phyloP scores from a whole-genome alignment of 805 yeast species.

The Saturnispora halmiae region DNA sequence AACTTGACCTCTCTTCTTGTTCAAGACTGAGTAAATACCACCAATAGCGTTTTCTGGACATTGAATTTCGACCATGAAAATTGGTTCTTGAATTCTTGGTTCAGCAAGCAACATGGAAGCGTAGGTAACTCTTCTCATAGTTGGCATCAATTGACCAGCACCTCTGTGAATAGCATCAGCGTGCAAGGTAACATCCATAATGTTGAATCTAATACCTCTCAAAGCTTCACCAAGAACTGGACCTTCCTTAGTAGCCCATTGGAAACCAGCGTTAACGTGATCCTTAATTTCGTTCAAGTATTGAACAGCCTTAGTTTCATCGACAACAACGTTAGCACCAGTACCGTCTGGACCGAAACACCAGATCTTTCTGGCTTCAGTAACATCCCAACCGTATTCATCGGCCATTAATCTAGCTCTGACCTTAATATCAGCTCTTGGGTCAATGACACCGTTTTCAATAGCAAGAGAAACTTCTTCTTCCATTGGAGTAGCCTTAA shows the following conservation, averaged over 20 bases:
- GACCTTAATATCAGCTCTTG: constrained; percentile 97
- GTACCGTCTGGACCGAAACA: constrained; percentile 99
- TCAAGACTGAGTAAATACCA: constrained; percentile 99
- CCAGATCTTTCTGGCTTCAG: constrained; percentile 99
- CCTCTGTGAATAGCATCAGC: constrained; percentile 99
- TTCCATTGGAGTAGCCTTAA: constrained; percentile 91
- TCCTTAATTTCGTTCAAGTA: constrained; percentile 98
- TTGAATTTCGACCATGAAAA: constrained; percentile 97
- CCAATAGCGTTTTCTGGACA: constrained; percentile 99
- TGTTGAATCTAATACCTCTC: constrained; percentile 96
- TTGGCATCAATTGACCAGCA: constrained; percentile 99
- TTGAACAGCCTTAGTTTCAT: constrained; percentile 99
- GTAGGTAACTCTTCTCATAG: constrained; percentile 99
- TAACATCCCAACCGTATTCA: constrained; percentile 98
- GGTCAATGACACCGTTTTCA: constrained; percentile 83
- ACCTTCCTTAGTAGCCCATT: constrained; percentile 99
- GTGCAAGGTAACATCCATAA: constrained; percentile 97
- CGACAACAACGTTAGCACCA: constrained; percentile 98
- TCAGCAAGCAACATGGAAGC: constrained; percentile 97
- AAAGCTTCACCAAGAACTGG: constrained; percentile 94
- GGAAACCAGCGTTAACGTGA: constrained; percentile 99
- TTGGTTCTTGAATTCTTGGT: constrained; percentile 99
- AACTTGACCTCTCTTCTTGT: constrained; percentile 99
- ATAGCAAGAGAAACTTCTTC: constrained; percentile 91
- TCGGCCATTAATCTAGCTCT: constrained; percentile 99